phyloP scores from a whole-genome alignment of 1,284 basidiomycete species.

The Tilletia horrida region DNA sequence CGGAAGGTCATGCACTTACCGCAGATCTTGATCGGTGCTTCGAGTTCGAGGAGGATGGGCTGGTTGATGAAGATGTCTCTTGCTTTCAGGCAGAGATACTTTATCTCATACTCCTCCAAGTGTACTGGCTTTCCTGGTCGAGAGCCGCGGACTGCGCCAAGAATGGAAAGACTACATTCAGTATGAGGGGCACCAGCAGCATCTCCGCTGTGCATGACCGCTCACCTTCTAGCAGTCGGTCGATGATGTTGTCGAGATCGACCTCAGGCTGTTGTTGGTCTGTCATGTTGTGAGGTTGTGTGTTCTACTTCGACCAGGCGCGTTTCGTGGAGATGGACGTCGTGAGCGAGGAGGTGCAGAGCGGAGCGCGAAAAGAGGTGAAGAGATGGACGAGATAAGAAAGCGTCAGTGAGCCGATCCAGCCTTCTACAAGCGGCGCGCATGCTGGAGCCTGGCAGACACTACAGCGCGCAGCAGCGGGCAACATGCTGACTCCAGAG shows the following conservation, averaged over 20 bases:
- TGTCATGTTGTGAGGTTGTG: conserved; percentile 37
- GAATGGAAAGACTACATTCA: not conserved
- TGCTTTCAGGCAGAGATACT: conserved; percentile 88
- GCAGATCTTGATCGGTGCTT: conserved; percentile 95
- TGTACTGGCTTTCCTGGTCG: conserved; percentile 92
- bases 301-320: not conserved
- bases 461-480: too few relatives aligned
- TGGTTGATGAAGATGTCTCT: conserved; percentile 95
- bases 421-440: too few relatives aligned
- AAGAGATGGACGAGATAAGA: not conserved
- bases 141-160: conserved; percentile 71
- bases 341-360: not conserved
- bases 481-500: too few relatives aligned
- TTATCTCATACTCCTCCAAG: conserved; percentile 92
- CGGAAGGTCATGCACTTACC: conserved; percentile 62
- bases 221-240: conserved; percentile 51
- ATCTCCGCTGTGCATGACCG: not conserved
- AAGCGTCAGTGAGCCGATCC: not conserved
- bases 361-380: not conserved
- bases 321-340: not conserved
- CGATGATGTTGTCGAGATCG: conserved; percentile 54
- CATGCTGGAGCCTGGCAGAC: too few relatives aligned
- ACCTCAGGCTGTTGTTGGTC: conserved; percentile 51
- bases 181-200: not conserved
- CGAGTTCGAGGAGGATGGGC: conserved; percentile 86